These are phyloP conservation scores for Aspergillus leporis DNA, from an alignment of 495 filamentous ascomycete genomes.

Conservation along the genomic window DNA sequence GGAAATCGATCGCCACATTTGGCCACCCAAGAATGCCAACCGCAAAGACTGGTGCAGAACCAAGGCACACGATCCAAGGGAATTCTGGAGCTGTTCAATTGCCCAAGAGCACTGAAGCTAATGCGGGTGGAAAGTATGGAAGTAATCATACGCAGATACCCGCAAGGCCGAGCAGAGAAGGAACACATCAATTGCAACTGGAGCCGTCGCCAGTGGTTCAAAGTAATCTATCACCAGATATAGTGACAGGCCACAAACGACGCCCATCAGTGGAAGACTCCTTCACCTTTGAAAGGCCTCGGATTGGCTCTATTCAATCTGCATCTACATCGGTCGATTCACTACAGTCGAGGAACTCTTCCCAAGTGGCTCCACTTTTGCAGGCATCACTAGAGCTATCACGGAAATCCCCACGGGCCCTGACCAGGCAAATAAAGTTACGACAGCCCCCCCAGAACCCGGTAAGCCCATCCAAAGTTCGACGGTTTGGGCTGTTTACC, in stretches of 20 bases:
- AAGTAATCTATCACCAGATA: constrained; percentile 64
- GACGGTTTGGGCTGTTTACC: constrained; percentile 75
- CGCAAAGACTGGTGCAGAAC: constrained; percentile 12
- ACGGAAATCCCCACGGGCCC: constrained; percentile 33
- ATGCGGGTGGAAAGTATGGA: not conserved
- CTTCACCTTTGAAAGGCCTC: constrained; percentile 9
- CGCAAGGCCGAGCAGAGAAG: constrained; percentile 76
- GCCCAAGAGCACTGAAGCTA: not conserved
- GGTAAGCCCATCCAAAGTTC: constrained; percentile 34
- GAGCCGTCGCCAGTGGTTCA: constrained; percentile 70
- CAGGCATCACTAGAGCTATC: constrained; percentile 35
- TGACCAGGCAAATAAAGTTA: constrained; percentile 25
- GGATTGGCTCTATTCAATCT: constrained; percentile 23
- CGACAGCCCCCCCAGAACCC: constrained; percentile 20
- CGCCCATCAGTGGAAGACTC: constrained; percentile 43
- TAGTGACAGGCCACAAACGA: constrained; percentile 42
- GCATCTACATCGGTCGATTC: constrained; percentile 42
- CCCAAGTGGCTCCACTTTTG: constrained; percentile 42
- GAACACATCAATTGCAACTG: constrained; percentile 65
- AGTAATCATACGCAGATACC: constrained; percentile 35
- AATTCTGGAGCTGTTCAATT: not conserved
- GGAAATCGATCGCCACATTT: constrained; percentile 63
- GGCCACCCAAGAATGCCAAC: constrained; percentile 21
- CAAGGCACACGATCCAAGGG: not conserved
- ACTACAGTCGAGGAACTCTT: constrained; percentile 34